Evolutionary conservation across 106 monocot species (phyloP).

Genomic region (Allium fistulosum): DNA sequence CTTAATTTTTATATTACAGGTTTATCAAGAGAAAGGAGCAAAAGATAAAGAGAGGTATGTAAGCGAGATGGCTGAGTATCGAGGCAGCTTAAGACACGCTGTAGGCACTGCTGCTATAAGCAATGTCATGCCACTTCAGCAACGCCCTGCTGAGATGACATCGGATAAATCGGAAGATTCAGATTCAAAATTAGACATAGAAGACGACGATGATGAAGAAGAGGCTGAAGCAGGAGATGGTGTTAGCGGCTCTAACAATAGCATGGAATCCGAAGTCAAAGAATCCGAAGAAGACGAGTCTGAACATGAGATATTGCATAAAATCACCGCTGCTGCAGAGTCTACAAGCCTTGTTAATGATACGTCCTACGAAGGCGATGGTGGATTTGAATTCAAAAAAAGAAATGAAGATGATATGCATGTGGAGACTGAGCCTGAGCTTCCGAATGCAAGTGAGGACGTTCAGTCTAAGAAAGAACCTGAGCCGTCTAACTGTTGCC

Average conservation of each 20-base stretch:
- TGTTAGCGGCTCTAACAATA: slow-evolving; percentile 25
- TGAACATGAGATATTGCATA: slow-evolving; percentile 28
- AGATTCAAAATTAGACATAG: slow-evolving; percentile 14
- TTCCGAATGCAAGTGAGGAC: slow-evolving; percentile 17
- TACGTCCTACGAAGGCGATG: slow-evolving; percentile 20
- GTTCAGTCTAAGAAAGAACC: background rate
- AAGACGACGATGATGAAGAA: slow-evolving; percentile 11
- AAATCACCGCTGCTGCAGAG: slow-evolving; percentile 6
- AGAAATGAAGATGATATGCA: slow-evolving; percentile 25
- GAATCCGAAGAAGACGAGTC: slow-evolving; percentile 29
- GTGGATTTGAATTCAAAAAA: slow-evolving; percentile 38
- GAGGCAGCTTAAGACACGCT: slow-evolving; percentile 26
- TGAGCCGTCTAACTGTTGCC: slow-evolving; percentile 1
- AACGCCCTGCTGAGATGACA: slow-evolving; percentile 21
- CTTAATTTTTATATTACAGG: slow-evolving; percentile 35
- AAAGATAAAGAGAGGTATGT: slow-evolving; percentile 85
- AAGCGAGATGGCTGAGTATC: slow-evolving; percentile 70
- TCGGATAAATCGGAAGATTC: background rate
- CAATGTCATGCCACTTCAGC: slow-evolving; percentile 58
- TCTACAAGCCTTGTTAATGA: slow-evolving; percentile 13
- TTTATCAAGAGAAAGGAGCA: slow-evolving; percentile 85
- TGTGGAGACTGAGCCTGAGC: slow-evolving; percentile 5
- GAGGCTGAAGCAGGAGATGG: slow-evolving; percentile 11
- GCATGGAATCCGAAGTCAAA: slow-evolving; percentile 33
- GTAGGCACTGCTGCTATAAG: slow-evolving; percentile 23